Evolutionary conservation across 2,329 filamentous ascomycete species (phyloP).

Genomic region (Exophiala phaeomuriformis): DNA sequence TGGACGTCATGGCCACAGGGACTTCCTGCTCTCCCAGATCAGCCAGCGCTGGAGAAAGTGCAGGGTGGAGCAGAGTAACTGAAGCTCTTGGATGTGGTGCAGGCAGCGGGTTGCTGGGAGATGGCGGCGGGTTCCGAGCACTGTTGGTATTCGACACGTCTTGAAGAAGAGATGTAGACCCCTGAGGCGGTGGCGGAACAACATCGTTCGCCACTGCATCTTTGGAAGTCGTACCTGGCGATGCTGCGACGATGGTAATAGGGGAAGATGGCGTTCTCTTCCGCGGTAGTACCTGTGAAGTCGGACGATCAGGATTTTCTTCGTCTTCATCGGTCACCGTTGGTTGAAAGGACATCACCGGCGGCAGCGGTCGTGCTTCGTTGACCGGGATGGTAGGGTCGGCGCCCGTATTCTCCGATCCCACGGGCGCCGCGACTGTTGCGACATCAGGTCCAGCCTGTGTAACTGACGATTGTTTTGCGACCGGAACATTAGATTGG

Average conservation of each 20-base stretch:
- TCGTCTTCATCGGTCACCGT: constrained; percentile 22
- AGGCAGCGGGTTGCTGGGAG: constrained; percentile 6
- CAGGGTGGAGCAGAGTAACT: constrained; percentile 14
- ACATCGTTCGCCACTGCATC: not conserved
- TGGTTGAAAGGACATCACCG: constrained; percentile 16
- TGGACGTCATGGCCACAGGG: constrained; percentile 34
- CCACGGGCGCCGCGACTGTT: not conserved
- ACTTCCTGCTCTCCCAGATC: constrained; percentile 34
- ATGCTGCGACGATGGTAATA: not conserved
- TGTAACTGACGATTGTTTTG: not conserved
- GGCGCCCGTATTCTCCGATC: not conserved
- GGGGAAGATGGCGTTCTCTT: not conserved
- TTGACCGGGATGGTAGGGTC: not conserved
- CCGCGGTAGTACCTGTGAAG: not conserved
- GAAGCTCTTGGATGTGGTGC: constrained; percentile 14
- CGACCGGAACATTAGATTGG: not conserved
- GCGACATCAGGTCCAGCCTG: not conserved
- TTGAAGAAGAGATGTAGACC: not conserved
- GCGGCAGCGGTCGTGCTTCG: constrained; percentile 4
- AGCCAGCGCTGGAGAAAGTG: constrained; percentile 2
- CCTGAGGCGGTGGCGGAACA: not conserved
- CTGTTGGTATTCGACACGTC: not conserved
- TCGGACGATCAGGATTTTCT: not conserved
- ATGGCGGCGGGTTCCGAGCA: not conserved
- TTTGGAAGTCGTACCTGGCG: not conserved